Conservation (phyloP, 495 filamentous ascomycete genomes). For the Cercophora sp. region DNA sequence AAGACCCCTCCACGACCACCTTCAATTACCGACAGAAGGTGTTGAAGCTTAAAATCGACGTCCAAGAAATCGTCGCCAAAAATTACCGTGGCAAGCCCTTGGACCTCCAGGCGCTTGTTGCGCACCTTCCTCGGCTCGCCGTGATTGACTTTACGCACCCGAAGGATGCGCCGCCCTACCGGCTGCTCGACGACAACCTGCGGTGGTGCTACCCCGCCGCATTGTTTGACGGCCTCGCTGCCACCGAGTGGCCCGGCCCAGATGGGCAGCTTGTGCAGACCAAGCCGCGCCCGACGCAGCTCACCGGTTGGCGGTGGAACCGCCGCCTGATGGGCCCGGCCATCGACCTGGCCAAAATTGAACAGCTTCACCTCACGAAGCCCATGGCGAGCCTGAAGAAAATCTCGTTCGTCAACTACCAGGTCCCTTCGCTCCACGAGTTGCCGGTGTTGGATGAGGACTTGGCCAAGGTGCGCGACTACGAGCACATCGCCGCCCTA, state of each 20-base stretch:
- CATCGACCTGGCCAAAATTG: conserved; percentile 41
- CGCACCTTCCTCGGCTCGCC: conserved; percentile 44
- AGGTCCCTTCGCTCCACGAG: conserved; percentile 39
- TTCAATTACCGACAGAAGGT: conserved; percentile 64
- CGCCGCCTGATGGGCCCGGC: conserved; percentile 52
- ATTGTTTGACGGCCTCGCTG: conserved; percentile 53
- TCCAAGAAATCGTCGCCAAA: conserved; percentile 32
- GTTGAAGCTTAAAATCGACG: conserved; percentile 64
- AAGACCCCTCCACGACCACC: conserved; percentile 38
- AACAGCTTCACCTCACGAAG: conserved; percentile 53
- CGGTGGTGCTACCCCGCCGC: conserved; percentile 62
- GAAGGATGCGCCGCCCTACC: conserved; percentile 52
- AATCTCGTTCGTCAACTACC: conserved; percentile 62
- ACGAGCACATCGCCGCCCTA: conserved; percentile 44
- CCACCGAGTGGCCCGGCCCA: not conserved
- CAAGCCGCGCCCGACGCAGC: conserved; percentile 28
- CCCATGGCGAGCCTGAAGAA: conserved; percentile 57
- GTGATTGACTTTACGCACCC: conserved; percentile 53
- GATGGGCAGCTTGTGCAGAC: no score
- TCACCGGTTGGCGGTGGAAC: conserved; percentile 79
- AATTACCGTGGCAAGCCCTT: conserved; percentile 34
- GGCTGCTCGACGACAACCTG: conserved; percentile 39
- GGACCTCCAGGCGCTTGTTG: conserved; percentile 39
- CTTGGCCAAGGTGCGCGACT: conserved; percentile 28
- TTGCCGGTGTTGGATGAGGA: conserved; percentile 20